Evolutionary conservation across 225 moss, liverwort and hornwort genomes (phyloP).

Genomic region (Asterella californica): DNA sequence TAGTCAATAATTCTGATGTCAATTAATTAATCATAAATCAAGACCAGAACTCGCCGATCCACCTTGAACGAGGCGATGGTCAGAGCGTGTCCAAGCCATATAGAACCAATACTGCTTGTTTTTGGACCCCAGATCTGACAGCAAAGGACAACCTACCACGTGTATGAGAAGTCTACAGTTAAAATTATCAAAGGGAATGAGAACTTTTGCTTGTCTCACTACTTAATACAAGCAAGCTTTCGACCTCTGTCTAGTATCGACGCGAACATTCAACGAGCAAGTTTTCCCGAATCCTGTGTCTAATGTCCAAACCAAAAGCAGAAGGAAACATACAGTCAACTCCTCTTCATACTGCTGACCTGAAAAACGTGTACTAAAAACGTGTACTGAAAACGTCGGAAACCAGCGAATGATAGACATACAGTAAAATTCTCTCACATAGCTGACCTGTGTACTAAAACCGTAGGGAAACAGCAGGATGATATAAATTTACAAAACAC

Average conservation of each 20-base stretch:
- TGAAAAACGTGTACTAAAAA: too few relatives aligned
- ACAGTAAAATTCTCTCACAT: too few relatives aligned
- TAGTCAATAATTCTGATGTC: neutral
- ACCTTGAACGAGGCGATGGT: neutral
- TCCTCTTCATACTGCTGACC: too few relatives aligned
- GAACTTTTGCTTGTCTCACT: neutral
- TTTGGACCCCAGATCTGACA: conserved; percentile 6
- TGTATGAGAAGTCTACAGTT: neutral
- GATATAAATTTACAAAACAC: neutral
- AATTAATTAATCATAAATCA: neutral
- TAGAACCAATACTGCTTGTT: neutral
- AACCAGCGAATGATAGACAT: too few relatives aligned
- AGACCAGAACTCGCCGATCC: neutral
- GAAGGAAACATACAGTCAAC: neutral
- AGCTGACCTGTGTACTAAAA: neutral
- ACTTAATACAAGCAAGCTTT: neutral
- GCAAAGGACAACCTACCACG: conserved; percentile 1
- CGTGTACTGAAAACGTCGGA: too few relatives aligned
- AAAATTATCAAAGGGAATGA: neutral
- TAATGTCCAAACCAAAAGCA: neutral
- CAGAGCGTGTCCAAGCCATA: neutral
- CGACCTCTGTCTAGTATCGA: neutral
- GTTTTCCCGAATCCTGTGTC: too few relatives aligned
- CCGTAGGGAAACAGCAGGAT: neutral
- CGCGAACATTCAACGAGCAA: too few relatives aligned